Evolutionary conservation across 495 filamentous ascomycete genomes (phyloP).

Genomic region (Aspergillus bertholletiae): DNA sequence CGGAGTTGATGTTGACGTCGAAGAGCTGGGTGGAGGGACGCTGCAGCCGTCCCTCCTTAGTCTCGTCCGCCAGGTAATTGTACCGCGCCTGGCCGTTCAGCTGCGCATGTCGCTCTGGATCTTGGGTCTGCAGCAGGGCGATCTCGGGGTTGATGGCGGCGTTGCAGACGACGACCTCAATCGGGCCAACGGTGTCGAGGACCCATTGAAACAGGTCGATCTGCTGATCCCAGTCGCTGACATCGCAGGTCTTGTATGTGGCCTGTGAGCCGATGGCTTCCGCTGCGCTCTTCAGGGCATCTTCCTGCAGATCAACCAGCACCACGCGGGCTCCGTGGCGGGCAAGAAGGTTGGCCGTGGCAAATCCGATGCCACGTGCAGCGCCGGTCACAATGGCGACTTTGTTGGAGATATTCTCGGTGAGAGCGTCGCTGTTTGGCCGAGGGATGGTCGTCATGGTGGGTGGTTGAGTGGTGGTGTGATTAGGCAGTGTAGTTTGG

Average conservation of each 20-base stretch:
- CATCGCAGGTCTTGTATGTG: slow-evolving; percentile 18
- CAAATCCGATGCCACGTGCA: slow-evolving; percentile 33
- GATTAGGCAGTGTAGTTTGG: background rate
- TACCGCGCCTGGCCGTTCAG: slow-evolving; percentile 15
- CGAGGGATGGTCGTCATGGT: slow-evolving; percentile 15
- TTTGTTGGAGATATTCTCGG: background rate
- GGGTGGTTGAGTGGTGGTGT: background rate
- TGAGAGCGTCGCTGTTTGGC: slow-evolving; percentile 5
- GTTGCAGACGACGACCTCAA: slow-evolving; percentile 17
- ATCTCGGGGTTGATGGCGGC: slow-evolving; percentile 21
- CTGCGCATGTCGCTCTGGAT: slow-evolving; percentile 1
- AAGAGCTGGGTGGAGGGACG: slow-evolving; percentile 11
- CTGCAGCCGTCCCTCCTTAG: background rate
- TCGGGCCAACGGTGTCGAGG: slow-evolving; percentile 10
- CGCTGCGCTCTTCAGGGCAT: slow-evolving; percentile 16
- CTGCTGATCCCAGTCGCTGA: slow-evolving; percentile 21
- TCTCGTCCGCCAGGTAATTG: slow-evolving; percentile 18
- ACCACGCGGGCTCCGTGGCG: slow-evolving; percentile 31
- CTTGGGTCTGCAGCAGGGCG: slow-evolving; percentile 8
- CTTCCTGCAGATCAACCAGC: slow-evolving; percentile 32
- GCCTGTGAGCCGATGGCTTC: slow-evolving; percentile 8
- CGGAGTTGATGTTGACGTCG: slow-evolving; percentile 18
- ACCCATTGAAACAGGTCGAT: slow-evolving; percentile 14
- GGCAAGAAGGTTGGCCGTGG: slow-evolving; percentile 23
- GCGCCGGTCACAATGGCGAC: slow-evolving; percentile 34